Base-by-base conservation (phyloP, 2,329 filamentous ascomycete genomes). In the Botryosphaeria dothidea region DNA sequence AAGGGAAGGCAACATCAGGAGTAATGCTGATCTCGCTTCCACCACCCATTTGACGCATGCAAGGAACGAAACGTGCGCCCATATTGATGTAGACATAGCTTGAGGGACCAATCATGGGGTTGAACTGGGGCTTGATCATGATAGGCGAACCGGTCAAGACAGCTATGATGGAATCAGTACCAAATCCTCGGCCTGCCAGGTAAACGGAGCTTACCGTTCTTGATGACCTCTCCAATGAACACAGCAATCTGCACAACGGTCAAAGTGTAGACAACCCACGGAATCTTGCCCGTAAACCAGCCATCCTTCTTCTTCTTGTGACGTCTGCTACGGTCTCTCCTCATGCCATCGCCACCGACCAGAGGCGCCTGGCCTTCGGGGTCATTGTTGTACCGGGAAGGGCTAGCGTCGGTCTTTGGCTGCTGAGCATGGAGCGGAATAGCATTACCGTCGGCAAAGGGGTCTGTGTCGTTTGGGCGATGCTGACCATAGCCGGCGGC, bases 91-190 rank as follows among this genome's bases (percentile, higher is more conserved):
- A 87, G 25, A 98, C 88, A 70, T 92, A 92, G 1, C 89, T 86
- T 4, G 93, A 97, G 0, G 95, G 95, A 0, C 95, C 95, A 73
- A 99, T 97, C 92, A 99, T 97, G 66, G 92, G 91, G 79, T 98
- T 99, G 81, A 99, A 96, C 17, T 84, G 85, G 1, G 95, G 95
- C 64, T 94, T 86, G 61, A 88, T 93, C 79, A 88, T 86, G 73
- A 92, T 92, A 21, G 90, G 86, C 0, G 90, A 90, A 62, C 91
- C 91, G 0, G 94, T 97, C 31, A 93, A 80, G 70, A 90, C 84
- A 61, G 84, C 91, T 93, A 68, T 38, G n/a, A 23, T 2, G 13
- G 8, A 19, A 36, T 46, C 15, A 54, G 68, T 62, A n/a, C 25
- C 29, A 66, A 21, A 6, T 21, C 64, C 5, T 45, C 23, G 21